A percentile compares a stretch with the other conserved stretches of the same genome.
These are phyloP conservation scores for Trypanosomatidae sp. DNA, from an alignment of 208 protist species.

Conservation along the genomic window DNA sequence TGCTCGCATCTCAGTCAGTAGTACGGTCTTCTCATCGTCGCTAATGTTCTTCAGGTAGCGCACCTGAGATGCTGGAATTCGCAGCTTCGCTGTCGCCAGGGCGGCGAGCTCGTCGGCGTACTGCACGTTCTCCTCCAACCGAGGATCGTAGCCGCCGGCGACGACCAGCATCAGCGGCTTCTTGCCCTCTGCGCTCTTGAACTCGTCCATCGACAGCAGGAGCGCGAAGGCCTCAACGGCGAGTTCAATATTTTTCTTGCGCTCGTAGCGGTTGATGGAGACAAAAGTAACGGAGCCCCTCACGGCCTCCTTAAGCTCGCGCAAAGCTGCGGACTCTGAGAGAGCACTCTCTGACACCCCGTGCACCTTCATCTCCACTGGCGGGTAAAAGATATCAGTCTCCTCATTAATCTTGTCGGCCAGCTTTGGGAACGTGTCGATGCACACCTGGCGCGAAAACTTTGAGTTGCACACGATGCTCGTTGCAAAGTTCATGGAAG, in stretches of 20 bases:
- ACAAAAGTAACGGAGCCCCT: slow-evolving; percentile 67
- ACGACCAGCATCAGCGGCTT: slow-evolving; percentile 63
- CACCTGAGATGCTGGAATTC: slow-evolving; percentile 33
- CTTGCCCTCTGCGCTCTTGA: slow-evolving; percentile 6
- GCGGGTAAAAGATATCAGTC: slow-evolving; percentile 80
- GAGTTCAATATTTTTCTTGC: slow-evolving; percentile 96
- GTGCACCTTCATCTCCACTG: slow-evolving; percentile 34
- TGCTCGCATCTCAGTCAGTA: slow-evolving; percentile 74
- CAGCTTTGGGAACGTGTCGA: slow-evolving; percentile 61
- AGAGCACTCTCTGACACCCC: slow-evolving; percentile 2
- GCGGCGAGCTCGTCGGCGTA: slow-evolving; percentile 74
- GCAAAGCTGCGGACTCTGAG: slow-evolving; percentile 12
- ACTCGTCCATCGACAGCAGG: slow-evolving; percentile 34
- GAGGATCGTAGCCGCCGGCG: slow-evolving; percentile 86
- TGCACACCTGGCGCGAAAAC: slow-evolving; percentile 55
- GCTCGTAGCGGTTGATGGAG: slow-evolving; percentile 98
- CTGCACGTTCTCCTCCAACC: slow-evolving; percentile 80
- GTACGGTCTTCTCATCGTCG: slow-evolving; percentile 51
- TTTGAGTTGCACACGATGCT: slow-evolving; percentile 85
- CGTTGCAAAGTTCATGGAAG: slow-evolving; percentile 48
- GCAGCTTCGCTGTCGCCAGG: slow-evolving; percentile 32
- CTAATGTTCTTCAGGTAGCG: slow-evolving; percentile 86
- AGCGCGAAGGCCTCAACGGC: slow-evolving; percentile 84
- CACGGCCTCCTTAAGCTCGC: slow-evolving; percentile 20
- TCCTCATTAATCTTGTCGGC: slow-evolving; percentile 28